Conservation (phyloP, 805 yeast genomes). For the Saturnispora bothae region DNA sequence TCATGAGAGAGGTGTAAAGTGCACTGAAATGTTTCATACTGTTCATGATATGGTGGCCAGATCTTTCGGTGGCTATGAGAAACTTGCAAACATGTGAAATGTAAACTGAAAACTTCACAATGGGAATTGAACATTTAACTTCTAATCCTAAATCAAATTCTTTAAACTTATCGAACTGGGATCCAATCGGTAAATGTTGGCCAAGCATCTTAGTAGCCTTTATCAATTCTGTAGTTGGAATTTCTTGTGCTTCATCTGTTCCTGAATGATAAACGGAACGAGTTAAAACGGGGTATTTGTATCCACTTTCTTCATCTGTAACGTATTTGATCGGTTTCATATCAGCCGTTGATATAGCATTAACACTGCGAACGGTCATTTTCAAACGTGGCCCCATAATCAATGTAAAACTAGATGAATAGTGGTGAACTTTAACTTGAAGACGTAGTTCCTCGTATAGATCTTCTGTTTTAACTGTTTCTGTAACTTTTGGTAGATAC, state of each 20-base stretch:
- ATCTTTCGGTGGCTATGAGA: conserved; percentile 49
- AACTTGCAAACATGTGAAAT: conserved; percentile 47
- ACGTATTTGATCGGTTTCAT: conserved; percentile 31
- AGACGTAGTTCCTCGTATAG: no score
- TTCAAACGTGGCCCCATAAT: conserved; percentile 41
- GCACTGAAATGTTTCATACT: conserved; percentile 60
- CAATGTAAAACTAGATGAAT: conserved; percentile 52
- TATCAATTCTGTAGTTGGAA: conserved; percentile 17
- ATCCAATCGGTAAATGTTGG: conserved; percentile 28
- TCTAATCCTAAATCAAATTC: conserved; percentile 27
- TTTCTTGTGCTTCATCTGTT: conserved; percentile 31
- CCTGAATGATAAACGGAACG: conserved; percentile 31
- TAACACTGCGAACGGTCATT: conserved; percentile 64
- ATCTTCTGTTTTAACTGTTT: conserved; percentile 10
- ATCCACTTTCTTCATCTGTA: conserved; percentile 29
- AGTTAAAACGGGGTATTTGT: conserved; percentile 3
- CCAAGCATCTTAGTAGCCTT: background rate
- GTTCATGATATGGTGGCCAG: conserved; percentile 32
- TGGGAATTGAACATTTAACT: conserved; percentile 56
- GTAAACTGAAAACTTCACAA: conserved; percentile 38
- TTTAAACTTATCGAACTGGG: conserved; percentile 26
- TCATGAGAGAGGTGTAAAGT: conserved; percentile 48
- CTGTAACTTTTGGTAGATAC: conserved; percentile 32
- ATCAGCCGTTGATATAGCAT: conserved; percentile 33
- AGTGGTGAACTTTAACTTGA: conserved; percentile 9